Evolutionary conservation across 2,329 filamentous ascomycete genomes (phyloP).

Genomic region (Calonectria pseudoreteaudii): DNA sequence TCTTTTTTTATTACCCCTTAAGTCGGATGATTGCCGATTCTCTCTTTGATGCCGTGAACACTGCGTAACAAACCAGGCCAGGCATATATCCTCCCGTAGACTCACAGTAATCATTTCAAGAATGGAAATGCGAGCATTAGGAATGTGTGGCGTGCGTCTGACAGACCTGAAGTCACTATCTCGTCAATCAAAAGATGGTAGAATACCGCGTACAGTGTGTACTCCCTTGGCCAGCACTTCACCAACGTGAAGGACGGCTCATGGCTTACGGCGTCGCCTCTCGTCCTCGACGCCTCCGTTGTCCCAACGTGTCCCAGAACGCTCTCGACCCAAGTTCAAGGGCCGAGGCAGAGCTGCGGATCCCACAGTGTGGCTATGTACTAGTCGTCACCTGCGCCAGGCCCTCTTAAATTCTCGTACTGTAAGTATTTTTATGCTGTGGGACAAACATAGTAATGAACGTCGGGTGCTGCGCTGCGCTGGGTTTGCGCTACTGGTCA

Average conservation of each 20-base stretch:
- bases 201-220: conserved; percentile 3
- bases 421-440: conserved; percentile 27
- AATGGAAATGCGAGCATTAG: conserved; percentile 10
- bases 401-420: conserved; percentile 21
- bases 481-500: conserved; percentile 27
- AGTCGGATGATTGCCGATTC: background rate
- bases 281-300: conserved; percentile 4
- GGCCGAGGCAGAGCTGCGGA: background rate
- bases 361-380: conserved; percentile 36
- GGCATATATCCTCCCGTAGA: background rate
- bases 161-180: background rate
- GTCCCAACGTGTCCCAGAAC: conserved; percentile 10
- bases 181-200: background rate
- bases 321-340: conserved; percentile 9
- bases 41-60: background rate
- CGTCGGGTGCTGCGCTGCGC: conserved; percentile 29
- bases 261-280: background rate
- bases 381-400: conserved; percentile 12
- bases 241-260: background rate
- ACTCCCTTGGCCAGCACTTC: background rate
- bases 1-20: background rate
- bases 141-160: conserved; percentile 22
- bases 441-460: conserved; percentile 44
- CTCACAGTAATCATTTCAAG: conserved; percentile 4
- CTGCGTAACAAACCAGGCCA: too few species aligned